Evolutionary conservation across 768 basidiomycete species (phyloP), one percentile per base, ranked within the genome.

Genomic region (Boletellus emodensis): DNA sequence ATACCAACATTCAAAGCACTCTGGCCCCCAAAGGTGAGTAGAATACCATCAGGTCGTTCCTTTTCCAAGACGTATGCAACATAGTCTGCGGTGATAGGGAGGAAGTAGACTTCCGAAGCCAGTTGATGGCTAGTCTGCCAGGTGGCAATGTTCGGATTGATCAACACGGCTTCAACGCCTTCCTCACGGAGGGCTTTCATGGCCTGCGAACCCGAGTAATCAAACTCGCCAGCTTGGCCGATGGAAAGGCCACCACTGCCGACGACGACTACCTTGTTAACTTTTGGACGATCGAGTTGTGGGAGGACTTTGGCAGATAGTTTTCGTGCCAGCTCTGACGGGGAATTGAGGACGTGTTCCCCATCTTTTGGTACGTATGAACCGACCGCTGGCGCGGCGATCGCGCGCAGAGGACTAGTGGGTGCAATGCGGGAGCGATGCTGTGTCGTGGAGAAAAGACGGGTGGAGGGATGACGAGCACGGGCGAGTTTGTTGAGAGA

Each of bases 41-140:
- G 76, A 58, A 99, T 90, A 54, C 96, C 96, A 65, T 98, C 96
- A 0, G 96, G 96, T 9, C 94, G 80, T 73, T 98, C 96, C 73
- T 95, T 96, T 75, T 99, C 96, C 67, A 98, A 76, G 24, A 99
- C 93, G 64, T 97, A 97, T 54, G 96, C 95, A 56, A 99, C 96
- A 70, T 98, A 98, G 70, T 98, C 96, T 45, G 90, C 73, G 0
- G 96, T 97, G 62, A 99, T 83, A 41, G 96, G 96, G 33, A 99
- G 72, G 74, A 98, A 99, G 74, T 98, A 99, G 59, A 98, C 93
- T 67, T 97, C 91, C 1, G 87, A 87, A 26, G 96, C 96, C 56
- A 99, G 78, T 68, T 97, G 85, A 66, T 99, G 96, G 8, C 94
- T 97, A 1, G 96, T 98, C 72, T 99, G 96, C 87, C 95, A 97